These are phyloP conservation scores for Scolecobasidium constrictum DNA, from an alignment of 2,329 filamentous ascomycete genomes.

Conservation along the genomic window DNA sequence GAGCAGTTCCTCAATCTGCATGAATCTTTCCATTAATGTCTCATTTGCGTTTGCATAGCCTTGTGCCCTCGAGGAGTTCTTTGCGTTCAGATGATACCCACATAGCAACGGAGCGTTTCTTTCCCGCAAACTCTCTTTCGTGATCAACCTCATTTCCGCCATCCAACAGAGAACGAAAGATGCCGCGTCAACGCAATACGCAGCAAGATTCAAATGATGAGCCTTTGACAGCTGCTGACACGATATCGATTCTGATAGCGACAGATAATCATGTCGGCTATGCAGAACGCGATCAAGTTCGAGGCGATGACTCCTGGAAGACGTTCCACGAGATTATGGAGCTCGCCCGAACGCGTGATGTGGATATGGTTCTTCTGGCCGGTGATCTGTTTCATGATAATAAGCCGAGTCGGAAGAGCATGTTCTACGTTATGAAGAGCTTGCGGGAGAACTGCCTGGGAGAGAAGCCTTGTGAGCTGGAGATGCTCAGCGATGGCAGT, in stretches of 20 bases:
- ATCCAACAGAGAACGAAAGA: no score
- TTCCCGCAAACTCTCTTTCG: no score
- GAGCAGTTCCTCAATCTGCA: no score
- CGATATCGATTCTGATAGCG: slow-evolving; percentile 85
- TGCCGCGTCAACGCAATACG: not conserved
- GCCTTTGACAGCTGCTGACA: slow-evolving; percentile 51
- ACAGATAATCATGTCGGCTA: slow-evolving; percentile 98
- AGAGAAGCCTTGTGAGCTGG: slow-evolving; percentile 88
- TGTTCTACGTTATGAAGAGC: slow-evolving; percentile 96
- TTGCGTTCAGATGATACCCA: no score
- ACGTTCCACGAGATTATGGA: slow-evolving; percentile 94
- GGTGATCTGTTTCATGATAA: slow-evolving; percentile 98
- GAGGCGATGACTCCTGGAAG: slow-evolving; percentile 95
- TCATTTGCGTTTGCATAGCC: no score
- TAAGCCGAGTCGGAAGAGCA: slow-evolving; percentile 86
- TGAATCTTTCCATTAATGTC: no score
- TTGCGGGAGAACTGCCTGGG: slow-evolving; percentile 88
- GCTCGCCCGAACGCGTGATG: slow-evolving; percentile 74
- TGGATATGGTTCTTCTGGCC: slow-evolving; percentile 93
- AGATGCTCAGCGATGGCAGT: slow-evolving; percentile 86
- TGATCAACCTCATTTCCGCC: no score
- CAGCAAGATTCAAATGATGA: not conserved
- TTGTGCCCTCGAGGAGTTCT: no score
- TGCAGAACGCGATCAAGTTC: slow-evolving; percentile 82
- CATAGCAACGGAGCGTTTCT: no score